These are phyloP conservation scores for Viola pubescens DNA, from an alignment of 441 rosid species.

Conservation along the genomic window DNA sequence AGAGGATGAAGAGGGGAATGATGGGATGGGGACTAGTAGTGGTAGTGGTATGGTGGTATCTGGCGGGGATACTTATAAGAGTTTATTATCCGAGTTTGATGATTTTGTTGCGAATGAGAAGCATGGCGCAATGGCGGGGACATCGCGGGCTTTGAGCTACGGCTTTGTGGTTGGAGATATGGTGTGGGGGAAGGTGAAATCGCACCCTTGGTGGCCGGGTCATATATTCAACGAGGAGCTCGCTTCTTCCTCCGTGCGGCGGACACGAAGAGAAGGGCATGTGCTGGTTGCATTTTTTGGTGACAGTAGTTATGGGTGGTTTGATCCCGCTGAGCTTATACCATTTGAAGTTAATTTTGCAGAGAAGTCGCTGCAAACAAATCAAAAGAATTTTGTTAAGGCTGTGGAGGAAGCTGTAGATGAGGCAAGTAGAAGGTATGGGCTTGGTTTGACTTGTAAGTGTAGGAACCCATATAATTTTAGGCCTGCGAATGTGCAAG, in stretches of 20 bases:
- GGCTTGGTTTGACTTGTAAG: constrained; percentile 73
- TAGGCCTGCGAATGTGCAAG: constrained; percentile 47
- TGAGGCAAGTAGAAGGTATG: constrained; percentile 69
- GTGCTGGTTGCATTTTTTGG: constrained; percentile 91
- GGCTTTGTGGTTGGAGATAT: constrained; percentile 90
- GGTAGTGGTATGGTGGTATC: constrained; percentile 15
- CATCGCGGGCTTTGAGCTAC: constrained; percentile 62
- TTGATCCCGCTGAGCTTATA: constrained; percentile 91
- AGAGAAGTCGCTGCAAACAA: constrained; percentile 66
- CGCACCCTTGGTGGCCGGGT: constrained; percentile 99
- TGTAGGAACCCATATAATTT: constrained; percentile 71
- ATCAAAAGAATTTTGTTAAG: constrained; percentile 56
- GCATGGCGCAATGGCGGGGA: constrained; percentile 37
- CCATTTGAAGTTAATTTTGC: constrained; percentile 53
- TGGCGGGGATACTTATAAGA: constrained; percentile 33
- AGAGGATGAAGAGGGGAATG: constrained; percentile 13
- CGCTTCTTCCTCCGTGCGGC: constrained; percentile 74
- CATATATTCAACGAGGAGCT: constrained; percentile 85
- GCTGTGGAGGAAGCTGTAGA: constrained; percentile 94
- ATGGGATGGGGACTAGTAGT: constrained; percentile 18
- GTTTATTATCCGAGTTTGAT: constrained; percentile 76
- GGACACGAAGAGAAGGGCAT: constrained; percentile 69
- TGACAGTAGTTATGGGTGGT: constrained; percentile 98
- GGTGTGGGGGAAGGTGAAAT: constrained; percentile 99
- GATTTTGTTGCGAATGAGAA: constrained; percentile 81